Evolutionary conservation across 2,329 filamentous ascomycete species (phyloP), one percentile per base, ranked within the genome.

Genomic region (Pseudocercospora musae): DNA sequence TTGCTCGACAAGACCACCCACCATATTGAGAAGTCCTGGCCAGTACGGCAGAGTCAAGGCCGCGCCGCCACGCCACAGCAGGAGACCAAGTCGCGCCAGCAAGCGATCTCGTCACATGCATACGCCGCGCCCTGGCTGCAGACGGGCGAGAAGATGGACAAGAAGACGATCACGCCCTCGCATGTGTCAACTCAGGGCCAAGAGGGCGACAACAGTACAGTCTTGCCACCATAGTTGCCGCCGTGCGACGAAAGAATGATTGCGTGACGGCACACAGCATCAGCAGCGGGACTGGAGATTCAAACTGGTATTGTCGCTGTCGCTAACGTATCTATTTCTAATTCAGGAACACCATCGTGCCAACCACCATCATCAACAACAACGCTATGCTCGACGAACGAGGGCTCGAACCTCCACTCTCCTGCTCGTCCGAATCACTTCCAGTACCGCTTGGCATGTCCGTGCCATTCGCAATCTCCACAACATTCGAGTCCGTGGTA

Each of bases 381-480:
- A 40, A 40, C 4, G 37, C 37, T 15, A 40, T 40, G 15, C 37
- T 40, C 13, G 15, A 40, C 15, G 37, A 18, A n/a, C 7, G 37
- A 40, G 8, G 15, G 6, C 37, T n/a, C 8, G 15, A 4, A 40
- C 2, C 37, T n/a, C 37, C 37, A 40, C 15, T 40, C 37, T 40
- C 37, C 37, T 18, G 15, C 13, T 18, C 37, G 1, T 40, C 37
- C 4, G 13, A n/a, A 37, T 4, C 23, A 8, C 25, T 57, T 4
- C 61, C 57, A 53, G 52, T 54, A 6, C 29, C 42, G 11, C 33
- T 57, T 1, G 61, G 61, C 46, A 63, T 48, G 3, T 52, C 42
- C 6, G 57, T 63, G n/a, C 31, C 52, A 25, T 53, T 60, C 11
- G 76, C 76, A 58, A 87, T 87, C 69, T 87, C 84, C 60, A 81